Conservation (phyloP, 352 stramenopile genomes). For the Pythium volutum region DNA sequence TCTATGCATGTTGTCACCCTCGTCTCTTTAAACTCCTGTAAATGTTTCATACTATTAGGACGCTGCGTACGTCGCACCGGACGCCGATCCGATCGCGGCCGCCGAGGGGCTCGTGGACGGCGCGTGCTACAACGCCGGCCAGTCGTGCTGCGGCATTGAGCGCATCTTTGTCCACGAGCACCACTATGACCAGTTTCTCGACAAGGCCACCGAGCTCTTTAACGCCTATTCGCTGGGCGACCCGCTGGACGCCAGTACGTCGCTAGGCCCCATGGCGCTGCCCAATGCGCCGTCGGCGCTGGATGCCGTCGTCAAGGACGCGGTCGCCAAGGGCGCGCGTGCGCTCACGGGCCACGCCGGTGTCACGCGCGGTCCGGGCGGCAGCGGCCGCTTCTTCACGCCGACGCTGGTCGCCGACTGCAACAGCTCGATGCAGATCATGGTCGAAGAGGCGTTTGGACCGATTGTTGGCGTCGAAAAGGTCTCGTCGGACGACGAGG, state of each 20-base stretch:
- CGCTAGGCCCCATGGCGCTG: slow-evolving; percentile 72
- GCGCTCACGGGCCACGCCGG: slow-evolving; percentile 41
- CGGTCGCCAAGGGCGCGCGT: slow-evolving; percentile 63
- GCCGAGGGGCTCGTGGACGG: slow-evolving; percentile 75
- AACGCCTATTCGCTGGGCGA: slow-evolving; percentile 65
- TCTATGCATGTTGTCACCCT: background rate
- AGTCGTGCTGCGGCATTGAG: slow-evolving; percentile 84
- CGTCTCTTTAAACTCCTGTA: background rate
- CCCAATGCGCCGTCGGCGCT: slow-evolving; percentile 43
- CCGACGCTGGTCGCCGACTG: slow-evolving; percentile 71
- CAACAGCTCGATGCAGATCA: slow-evolving; percentile 70
- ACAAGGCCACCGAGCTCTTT: slow-evolving; percentile 59
- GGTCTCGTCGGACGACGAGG: slow-evolving; percentile 68
- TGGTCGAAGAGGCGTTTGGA: slow-evolving; percentile 82
- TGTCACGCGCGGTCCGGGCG: slow-evolving; percentile 39
- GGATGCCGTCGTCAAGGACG: slow-evolving; percentile 62
- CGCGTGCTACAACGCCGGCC: slow-evolving; percentile 81
- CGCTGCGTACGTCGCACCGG: slow-evolving; percentile 64
- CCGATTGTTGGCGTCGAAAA: slow-evolving; percentile 75
- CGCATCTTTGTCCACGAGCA: slow-evolving; percentile 82
- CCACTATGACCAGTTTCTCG: slow-evolving; percentile 79
- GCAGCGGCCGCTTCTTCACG: slow-evolving; percentile 72
- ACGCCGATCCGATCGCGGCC: slow-evolving; percentile 62
- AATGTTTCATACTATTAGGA: no score
- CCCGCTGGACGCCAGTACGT: slow-evolving; percentile 54